phyloP scores from a whole-genome alignment of 139 green algal species.

The Marvania coccoides region DNA sequence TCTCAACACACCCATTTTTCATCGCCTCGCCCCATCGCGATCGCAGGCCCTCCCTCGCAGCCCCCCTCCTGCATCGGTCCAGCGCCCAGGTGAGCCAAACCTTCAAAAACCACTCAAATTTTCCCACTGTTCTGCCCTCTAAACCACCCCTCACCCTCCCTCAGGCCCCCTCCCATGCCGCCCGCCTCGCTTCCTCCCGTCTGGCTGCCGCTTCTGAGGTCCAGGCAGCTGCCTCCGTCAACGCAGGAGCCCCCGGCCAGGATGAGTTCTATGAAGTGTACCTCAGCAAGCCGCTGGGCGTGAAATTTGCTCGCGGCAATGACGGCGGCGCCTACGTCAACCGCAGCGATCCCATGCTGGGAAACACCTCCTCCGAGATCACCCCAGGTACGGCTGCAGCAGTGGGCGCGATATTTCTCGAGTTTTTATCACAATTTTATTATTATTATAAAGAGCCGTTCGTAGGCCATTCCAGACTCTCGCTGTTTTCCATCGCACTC shows the following conservation, averaged over 20 bases:
- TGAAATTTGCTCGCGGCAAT: constrained; percentile 83
- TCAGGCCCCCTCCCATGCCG: neutral
- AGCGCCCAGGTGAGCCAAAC: neutral
- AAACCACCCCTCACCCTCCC: neutral
- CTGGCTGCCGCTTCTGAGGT: neutral
- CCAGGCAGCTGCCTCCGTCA: neutral
- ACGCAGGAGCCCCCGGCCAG: neutral
- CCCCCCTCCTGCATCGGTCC: neutral
- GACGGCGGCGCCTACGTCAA: constrained; percentile 86
- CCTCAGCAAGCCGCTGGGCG: constrained; percentile 85
- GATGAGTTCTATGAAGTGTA: constrained; percentile 32
- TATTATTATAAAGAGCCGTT: no score
- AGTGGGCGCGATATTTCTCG: neutral
- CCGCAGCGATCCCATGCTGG: constrained; percentile 41
- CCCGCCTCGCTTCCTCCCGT: neutral
- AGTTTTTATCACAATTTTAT: neutral
- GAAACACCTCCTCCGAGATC: constrained; percentile 56
- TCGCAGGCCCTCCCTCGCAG: neutral
- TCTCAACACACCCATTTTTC: neutral
- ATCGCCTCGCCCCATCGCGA: neutral
- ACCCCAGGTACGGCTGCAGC: no score
- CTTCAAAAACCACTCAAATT: neutral
- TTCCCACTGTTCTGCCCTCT: neutral
- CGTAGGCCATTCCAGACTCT: no score
- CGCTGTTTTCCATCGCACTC: no score